Evolutionary conservation across 257 asterid genomes (phyloP).

Genomic region (Leonotis leonurus): DNA sequence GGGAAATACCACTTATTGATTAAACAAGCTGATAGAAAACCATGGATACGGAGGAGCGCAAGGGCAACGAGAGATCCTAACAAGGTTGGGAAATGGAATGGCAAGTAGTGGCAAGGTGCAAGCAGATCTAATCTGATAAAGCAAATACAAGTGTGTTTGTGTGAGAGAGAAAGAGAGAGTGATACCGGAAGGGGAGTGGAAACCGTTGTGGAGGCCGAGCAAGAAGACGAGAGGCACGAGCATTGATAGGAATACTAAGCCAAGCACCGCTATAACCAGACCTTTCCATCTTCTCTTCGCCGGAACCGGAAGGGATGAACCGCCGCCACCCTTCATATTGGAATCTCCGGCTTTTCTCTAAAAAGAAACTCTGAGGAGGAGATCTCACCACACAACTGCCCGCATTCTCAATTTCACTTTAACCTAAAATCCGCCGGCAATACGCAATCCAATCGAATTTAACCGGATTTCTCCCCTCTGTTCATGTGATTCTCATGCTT

Average conservation of each 20-base stretch:
- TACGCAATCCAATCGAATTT: conserved; percentile 12
- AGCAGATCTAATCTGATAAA: conserved; percentile 30
- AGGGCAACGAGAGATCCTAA: conserved; percentile 6
- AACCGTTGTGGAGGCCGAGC: conserved; percentile 71
- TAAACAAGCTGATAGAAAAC: no score
- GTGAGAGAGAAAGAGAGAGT: background rate
- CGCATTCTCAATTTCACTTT: conserved; percentile 20
- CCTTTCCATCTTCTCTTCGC: conserved; percentile 86
- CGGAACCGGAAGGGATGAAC: conserved; percentile 47
- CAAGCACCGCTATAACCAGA: conserved; percentile 64
- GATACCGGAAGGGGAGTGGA: conserved; percentile 59
- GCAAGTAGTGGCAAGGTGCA: no score
- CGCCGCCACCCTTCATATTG: conserved; percentile 32
- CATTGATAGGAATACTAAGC: conserved; percentile 81
- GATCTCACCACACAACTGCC: conserved; percentile 22
- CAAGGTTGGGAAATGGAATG: conserved; percentile 16
- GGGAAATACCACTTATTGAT: conserved; percentile 9
- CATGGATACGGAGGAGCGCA: no score
- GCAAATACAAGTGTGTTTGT: background rate
- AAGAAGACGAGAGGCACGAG: conserved; percentile 82
- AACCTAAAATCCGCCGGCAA: conserved; percentile 17
- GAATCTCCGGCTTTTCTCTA: background rate
- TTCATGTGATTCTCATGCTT: background rate
- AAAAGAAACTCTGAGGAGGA: background rate
- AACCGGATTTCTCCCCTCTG: background rate